Conservation (phyloP, 148 eudicot genomes). For the Vaccinium macrocarpon region DNA sequence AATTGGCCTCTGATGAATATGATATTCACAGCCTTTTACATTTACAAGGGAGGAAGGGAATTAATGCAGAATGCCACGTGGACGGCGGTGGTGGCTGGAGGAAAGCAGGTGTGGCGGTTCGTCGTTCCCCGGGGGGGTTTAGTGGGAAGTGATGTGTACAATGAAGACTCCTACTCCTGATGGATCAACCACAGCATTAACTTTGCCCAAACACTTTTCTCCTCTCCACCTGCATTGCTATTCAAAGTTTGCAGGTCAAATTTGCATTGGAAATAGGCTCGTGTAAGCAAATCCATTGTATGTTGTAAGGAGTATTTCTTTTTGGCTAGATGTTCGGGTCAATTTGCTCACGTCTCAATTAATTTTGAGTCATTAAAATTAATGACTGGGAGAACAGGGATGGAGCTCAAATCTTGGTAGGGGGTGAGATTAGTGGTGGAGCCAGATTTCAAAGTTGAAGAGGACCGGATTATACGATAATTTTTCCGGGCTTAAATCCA, state of each 20-base stretch:
- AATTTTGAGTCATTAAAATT: too few species aligned
- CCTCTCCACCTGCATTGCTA: not conserved
- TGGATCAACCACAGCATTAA: not conserved
- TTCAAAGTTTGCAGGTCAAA: not conserved
- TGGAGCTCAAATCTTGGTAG: too few species aligned
- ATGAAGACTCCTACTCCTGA: not conserved
- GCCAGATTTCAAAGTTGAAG: too few species aligned
- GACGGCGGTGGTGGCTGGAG: not conserved
- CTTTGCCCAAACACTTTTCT: not conserved
- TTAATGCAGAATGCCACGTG: not conserved
- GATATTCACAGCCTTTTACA: not conserved
- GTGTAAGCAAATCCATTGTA: not conserved
- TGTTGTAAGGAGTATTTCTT: too few species aligned
- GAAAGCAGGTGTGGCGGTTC: not conserved
- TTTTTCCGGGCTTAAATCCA: too few species aligned
- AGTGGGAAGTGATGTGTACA: not conserved
- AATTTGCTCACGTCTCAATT: not conserved
- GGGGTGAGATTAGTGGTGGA: too few species aligned
- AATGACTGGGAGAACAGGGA: too few species aligned
- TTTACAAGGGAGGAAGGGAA: not conserved
- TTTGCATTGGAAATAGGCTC: not conserved
- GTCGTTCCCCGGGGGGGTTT: not conserved
- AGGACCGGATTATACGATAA: too few species aligned
- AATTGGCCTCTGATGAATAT: not conserved
- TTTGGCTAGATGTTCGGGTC: not conserved